phyloP scores from a whole-genome alignment of 768 basidiomycete species.

The Termitomyces bulborhizus region DNA sequence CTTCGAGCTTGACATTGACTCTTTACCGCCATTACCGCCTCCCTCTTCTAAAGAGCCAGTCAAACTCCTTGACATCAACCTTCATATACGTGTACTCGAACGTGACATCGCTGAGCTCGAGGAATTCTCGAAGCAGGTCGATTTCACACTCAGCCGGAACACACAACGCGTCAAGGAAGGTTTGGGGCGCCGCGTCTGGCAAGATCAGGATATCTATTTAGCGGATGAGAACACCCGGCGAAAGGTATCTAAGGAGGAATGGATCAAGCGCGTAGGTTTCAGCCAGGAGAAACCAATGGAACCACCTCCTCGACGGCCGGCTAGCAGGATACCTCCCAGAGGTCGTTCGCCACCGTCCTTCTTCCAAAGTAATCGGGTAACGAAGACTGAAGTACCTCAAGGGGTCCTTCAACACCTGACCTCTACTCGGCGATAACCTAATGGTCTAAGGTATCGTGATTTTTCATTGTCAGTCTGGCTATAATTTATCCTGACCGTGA shows the following conservation, averaged over 20 bases:
- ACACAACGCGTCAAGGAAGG: constrained; percentile 65
- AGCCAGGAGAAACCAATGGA: constrained; percentile 17
- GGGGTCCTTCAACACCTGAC: constrained; percentile 1
- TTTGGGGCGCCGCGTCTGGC: constrained; percentile 75
- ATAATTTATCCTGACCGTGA: background rate
- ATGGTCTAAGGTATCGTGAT: background rate
- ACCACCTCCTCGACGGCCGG: background rate
- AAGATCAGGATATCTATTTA: constrained; percentile 50
- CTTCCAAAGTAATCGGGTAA: constrained; percentile 10
- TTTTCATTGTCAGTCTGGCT: background rate
- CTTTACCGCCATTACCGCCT: constrained; percentile 15
- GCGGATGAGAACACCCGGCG: constrained; percentile 20
- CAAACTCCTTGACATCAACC: constrained; percentile 43
- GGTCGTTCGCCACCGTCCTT: background rate
- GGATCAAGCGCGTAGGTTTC: constrained; percentile 49
- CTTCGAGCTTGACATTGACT: constrained; percentile 33
- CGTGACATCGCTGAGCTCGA: constrained; percentile 49
- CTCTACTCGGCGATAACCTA: background rate
- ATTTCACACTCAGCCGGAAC: constrained; percentile 41
- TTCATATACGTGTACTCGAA: constrained; percentile 51
- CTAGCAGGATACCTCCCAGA: background rate
- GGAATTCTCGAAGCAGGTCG: constrained; percentile 34
- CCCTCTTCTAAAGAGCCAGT: constrained; percentile 10
- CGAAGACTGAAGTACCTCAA: background rate
- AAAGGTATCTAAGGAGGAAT: constrained; percentile 34